Conservation (phyloP, 352 stramenopile genomes). For the Phytophthora nicotianae region DNA sequence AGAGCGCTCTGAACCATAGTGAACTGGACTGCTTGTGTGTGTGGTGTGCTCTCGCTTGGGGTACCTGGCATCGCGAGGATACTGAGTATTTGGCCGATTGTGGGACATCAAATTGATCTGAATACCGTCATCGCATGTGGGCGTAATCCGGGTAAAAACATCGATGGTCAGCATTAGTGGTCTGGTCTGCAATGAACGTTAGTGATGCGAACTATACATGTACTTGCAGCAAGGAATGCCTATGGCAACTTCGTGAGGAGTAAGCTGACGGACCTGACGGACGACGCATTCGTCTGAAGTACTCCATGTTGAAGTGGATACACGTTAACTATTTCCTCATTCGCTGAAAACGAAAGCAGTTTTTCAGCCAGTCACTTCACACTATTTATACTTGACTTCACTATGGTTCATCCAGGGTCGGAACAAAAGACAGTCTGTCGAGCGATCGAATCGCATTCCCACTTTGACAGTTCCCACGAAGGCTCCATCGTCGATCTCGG, state of each 20-base stretch:
- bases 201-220: neutral
- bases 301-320: neutral
- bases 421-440: conserved; percentile 6
- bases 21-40: no score
- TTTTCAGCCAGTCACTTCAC: conserved; percentile 10
- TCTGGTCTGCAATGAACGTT: neutral
- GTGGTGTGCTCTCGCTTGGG: no score
- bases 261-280: no score
- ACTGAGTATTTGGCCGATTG: neutral
- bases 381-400: conserved; percentile 3
- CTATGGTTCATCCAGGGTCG: neutral
- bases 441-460: conserved; percentile 2
- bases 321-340: neutral
- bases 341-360: neutral
- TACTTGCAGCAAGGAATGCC: neutral
- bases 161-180: neutral
- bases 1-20: no score
- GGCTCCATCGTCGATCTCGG: neutral
- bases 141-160: conserved; percentile 1
- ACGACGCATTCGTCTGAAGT: no score
- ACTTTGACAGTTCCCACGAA: neutral
- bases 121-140: neutral
- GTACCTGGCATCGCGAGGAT: no score
- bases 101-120: neutral
- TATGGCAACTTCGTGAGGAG: no score